Evolutionary conservation across 2,329 filamentous ascomycete species (phyloP).

Genomic region (Arthroderma uncinatum): DNA sequence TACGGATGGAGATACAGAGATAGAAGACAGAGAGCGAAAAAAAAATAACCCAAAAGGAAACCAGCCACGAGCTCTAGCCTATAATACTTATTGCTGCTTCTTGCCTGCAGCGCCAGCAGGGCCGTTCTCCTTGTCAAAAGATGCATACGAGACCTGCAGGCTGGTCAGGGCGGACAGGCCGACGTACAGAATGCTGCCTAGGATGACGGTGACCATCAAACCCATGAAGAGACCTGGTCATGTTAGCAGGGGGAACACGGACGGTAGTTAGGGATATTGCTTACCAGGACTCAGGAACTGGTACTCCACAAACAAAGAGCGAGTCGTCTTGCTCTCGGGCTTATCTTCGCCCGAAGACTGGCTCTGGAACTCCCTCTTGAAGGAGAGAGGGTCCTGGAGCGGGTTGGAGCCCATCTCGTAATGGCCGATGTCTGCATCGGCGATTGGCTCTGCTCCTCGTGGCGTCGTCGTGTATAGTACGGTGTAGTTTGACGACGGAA

Average conservation of each 20-base stretch:
- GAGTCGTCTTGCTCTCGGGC: constrained; percentile 18
- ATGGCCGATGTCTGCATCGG: constrained; percentile 22
- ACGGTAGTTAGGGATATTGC: constrained; percentile 19
- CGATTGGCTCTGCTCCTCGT: constrained; percentile 22
- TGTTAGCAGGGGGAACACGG: constrained; percentile 3
- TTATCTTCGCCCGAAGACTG: constrained; percentile 23
- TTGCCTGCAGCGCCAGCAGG: constrained; percentile 78
- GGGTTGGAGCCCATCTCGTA: constrained; percentile 54
- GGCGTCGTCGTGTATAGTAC: constrained; percentile 64
- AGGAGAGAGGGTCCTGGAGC: constrained; percentile 49
- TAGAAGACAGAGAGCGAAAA: background rate
- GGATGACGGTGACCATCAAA: constrained; percentile 56
- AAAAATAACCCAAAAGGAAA: background rate
- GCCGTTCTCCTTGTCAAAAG: constrained; percentile 93
- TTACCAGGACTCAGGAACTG: constrained; percentile 83
- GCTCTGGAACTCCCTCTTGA: constrained; percentile 53
- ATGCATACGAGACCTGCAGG: constrained; percentile 80
- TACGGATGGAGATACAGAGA: constrained; percentile 4
- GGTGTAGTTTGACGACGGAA: constrained; percentile 52
- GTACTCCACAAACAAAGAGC: constrained; percentile 68
- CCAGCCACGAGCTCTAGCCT: background rate
- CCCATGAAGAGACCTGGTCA: constrained; percentile 75
- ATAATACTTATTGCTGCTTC: constrained; percentile 30
- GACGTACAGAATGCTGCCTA: constrained; percentile 67
- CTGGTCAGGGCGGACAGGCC: constrained; percentile 66